Evolutionary conservation across 495 filamentous ascomycete genomes (phyloP).

Genomic region (Tetracladium marchalianum): DNA sequence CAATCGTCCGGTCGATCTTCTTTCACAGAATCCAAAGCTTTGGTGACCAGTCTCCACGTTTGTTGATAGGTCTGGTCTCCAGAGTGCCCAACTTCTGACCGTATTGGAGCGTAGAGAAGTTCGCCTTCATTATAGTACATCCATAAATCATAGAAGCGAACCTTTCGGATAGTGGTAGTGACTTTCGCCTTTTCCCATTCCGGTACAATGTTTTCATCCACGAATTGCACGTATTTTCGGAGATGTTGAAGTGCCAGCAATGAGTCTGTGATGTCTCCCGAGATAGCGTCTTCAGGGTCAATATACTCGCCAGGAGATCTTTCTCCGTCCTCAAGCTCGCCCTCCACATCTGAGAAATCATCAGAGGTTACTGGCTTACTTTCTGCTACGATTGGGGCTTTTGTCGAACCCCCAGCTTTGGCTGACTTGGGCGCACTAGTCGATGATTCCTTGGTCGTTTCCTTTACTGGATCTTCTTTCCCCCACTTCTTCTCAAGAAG

Average conservation of each 20-base stretch:
- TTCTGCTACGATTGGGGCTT: neutral
- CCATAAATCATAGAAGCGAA: conserved; percentile 25
- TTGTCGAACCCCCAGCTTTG: neutral
- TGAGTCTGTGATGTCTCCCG: neutral
- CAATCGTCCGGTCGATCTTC: too few species aligned
- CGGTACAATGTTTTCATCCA: conserved; percentile 23
- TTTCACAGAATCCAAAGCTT: too few species aligned
- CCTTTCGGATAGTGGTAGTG: neutral
- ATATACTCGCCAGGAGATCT: too few species aligned
- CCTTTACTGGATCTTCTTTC: conserved; percentile 9
- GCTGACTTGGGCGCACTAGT: conserved; percentile 3
- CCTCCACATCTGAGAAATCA: conserved; percentile 16
- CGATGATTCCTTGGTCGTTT: too few species aligned
- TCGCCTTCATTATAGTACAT: conserved; percentile 18
- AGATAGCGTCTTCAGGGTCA: conserved; percentile 21
- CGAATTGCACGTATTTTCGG: conserved; percentile 3
- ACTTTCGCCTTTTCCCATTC: too few species aligned
- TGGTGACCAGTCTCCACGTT: too few species aligned
- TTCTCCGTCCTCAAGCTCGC: conserved; percentile 20
- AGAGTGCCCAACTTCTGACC: too few species aligned
- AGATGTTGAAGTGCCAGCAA: conserved; percentile 20
- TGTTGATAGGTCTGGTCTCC: too few species aligned
- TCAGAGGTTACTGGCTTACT: conserved; percentile 1
- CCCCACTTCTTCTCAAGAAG: conserved; percentile 29
- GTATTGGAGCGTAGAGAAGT: conserved; percentile 15